Evolutionary conservation across 1,284 basidiomycete genomes (phyloP).

Genomic region (Ceratobasidium sp.): DNA sequence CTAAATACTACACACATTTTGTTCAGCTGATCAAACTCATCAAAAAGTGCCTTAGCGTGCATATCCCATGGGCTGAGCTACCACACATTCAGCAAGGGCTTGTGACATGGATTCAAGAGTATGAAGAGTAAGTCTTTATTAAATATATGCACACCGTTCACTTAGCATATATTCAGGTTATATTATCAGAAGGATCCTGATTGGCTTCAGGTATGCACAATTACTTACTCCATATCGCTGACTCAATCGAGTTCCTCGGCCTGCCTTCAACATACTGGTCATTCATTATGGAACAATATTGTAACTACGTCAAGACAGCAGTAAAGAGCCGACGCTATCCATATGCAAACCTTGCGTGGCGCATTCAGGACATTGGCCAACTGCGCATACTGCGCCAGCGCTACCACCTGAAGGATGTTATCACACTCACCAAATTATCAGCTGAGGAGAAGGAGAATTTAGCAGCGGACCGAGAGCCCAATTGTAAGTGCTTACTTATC

Average conservation of each 20-base stretch:
- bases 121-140: conserved; percentile 56
- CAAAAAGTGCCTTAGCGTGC: conserved; percentile 57
- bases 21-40: conserved; percentile 37
- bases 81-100: conserved; percentile 55
- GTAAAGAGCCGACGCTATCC: conserved; percentile 51
- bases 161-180: conserved; percentile 51
- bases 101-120: conserved; percentile 58
- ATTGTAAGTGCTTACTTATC: conserved; percentile 23
- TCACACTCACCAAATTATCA: conserved; percentile 22
- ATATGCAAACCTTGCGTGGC: conserved; percentile 51
- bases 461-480: not conserved
- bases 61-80: conserved; percentile 56
- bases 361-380: conserved; percentile 50
- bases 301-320: conserved; percentile 50
- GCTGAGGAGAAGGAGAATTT: not conserved
- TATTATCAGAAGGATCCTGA: conserved; percentile 57
- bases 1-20: conserved; percentile 43
- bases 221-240: conserved; percentile 57
- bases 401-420: conserved; percentile 47
- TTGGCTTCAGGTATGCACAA: conserved; percentile 55
- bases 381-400: conserved; percentile 50
- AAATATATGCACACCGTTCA: not conserved
- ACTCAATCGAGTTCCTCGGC: conserved; percentile 53
- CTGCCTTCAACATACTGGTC: conserved; percentile 61
- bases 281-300: conserved; percentile 56